Evolutionary conservation across 2,329 filamentous ascomycete genomes (phyloP).

Genomic region (Tolypocladium sp.): DNA sequence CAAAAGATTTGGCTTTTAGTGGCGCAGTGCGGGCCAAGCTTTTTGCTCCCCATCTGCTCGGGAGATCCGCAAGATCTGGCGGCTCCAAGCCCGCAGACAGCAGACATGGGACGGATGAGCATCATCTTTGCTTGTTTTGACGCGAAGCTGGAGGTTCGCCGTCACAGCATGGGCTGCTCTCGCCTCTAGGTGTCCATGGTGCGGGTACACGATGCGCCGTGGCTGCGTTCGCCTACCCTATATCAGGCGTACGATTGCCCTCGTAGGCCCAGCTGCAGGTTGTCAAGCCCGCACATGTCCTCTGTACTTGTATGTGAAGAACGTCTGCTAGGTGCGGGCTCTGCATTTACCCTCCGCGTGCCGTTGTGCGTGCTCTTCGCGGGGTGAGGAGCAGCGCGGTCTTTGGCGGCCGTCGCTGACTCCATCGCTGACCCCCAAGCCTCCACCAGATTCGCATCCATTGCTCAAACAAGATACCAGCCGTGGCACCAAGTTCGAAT

Average conservation of each 20-base stretch:
- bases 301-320: neutral
- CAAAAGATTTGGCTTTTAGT: neutral
- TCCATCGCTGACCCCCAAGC: neutral
- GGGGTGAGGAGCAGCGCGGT: neutral
- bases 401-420: too few species aligned
- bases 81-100: neutral
- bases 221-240: neutral
- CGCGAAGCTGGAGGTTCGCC: neutral
- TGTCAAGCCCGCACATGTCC: neutral
- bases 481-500: neutral
- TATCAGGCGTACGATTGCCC: neutral
- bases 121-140: neutral
- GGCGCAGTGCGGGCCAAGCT: neutral
- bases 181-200: neutral
- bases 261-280: neutral
- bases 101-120: neutral
- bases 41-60: neutral
- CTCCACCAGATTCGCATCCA: neutral
- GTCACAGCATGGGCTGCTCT: neutral
- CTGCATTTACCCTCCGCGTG: neutral
- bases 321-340: neutral
- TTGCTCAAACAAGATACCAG: neutral
- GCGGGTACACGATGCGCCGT: neutral
- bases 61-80: slow-evolving; percentile 1
- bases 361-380: neutral